These are phyloP conservation scores for Xerocomellus intermedius DNA, from an alignment of 768 basidiomycete genomes.

Conservation along the genomic window DNA sequence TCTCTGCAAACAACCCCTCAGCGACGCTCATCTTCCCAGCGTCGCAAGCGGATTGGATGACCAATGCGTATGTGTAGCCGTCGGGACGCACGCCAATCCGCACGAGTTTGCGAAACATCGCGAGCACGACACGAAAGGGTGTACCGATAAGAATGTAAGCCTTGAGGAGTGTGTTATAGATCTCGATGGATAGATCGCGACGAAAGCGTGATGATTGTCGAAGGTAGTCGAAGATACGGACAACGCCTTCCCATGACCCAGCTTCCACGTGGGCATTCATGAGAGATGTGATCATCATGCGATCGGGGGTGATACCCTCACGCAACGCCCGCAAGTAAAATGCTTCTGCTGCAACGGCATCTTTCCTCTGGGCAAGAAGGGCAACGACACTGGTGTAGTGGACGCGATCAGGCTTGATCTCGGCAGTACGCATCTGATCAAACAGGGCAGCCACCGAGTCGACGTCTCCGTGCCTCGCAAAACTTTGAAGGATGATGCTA, in stretches of 20 bases:
- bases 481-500: slow-evolving; percentile 57
- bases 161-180: slow-evolving; percentile 79
- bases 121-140: slow-evolving; percentile 63
- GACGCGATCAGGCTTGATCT: slow-evolving; percentile 45
- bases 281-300: slow-evolving; percentile 62
- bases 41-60: slow-evolving; percentile 83
- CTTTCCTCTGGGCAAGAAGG: slow-evolving; percentile 60
- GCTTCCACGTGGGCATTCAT: slow-evolving; percentile 84
- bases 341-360: slow-evolving; percentile 62
- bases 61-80: slow-evolving; percentile 61
- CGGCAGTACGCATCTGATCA: slow-evolving; percentile 57
- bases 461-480: slow-evolving; percentile 55
- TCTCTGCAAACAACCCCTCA: slow-evolving; percentile 60
- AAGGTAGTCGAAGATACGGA: slow-evolving; percentile 67
- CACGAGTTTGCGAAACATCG: slow-evolving; percentile 58
- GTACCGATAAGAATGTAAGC: slow-evolving; percentile 81
- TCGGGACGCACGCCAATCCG: slow-evolving; percentile 55
- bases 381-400: slow-evolving; percentile 68
- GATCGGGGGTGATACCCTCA: slow-evolving; percentile 63
- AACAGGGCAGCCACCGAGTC: slow-evolving; percentile 49
- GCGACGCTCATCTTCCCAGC: slow-evolving; percentile 63
- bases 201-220: slow-evolving; percentile 34
- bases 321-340: slow-evolving; percentile 62
- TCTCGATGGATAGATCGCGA: slow-evolving; percentile 50
- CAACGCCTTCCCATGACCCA: slow-evolving; percentile 75